Conservation (phyloP, 2,329 filamentous ascomycete genomes). For the Blastomyces silverae region DNA sequence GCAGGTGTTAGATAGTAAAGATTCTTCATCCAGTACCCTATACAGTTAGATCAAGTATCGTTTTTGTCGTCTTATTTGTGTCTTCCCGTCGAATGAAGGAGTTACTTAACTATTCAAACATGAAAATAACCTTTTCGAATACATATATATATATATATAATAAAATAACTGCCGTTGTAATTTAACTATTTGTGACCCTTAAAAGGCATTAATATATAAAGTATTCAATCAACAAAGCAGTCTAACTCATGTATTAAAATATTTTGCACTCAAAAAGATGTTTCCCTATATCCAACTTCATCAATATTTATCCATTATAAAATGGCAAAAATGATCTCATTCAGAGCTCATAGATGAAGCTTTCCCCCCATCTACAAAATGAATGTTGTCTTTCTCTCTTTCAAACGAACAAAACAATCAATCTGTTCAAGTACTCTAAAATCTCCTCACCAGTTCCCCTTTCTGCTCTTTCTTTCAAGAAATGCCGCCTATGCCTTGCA, state of each 20-base stretch:
- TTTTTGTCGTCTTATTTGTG: background rate
- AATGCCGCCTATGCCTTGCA: constrained; percentile 27
- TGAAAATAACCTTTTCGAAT: no score
- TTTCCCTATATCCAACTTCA: constrained; percentile 4
- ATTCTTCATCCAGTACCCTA: background rate
- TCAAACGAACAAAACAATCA: background rate
- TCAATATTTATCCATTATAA: constrained; percentile 4
- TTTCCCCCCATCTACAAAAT: background rate
- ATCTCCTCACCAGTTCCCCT: no score
- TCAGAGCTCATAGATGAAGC: background rate
- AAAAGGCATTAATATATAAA: background rate
- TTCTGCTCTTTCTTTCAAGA: background rate
- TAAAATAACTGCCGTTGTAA: background rate
- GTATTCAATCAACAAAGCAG: background rate
- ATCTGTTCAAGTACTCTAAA: background rate
- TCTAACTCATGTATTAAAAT: constrained; percentile 5
- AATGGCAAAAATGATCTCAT: background rate
- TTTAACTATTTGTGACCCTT: background rate
- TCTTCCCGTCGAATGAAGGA: background rate
- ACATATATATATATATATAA: background rate
- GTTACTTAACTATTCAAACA: background rate
- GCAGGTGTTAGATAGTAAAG: background rate
- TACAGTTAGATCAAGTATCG: background rate
- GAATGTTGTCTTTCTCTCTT: background rate
- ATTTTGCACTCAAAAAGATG: constrained; percentile 2